Base-by-base conservation (phyloP, 768 basidiomycete genomes). In the Leccinum uliginosum region DNA sequence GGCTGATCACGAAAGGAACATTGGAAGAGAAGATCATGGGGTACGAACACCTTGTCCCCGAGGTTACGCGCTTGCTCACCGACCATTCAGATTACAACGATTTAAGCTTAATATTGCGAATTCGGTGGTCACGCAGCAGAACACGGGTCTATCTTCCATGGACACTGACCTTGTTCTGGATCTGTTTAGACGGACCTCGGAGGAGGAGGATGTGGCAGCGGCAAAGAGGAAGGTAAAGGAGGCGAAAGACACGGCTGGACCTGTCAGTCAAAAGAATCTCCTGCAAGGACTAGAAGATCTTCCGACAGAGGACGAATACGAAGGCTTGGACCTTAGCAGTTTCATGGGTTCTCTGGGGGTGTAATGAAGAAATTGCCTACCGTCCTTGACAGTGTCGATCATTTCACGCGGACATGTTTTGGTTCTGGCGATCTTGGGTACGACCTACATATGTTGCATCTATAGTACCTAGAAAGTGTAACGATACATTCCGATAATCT, bases 11-110 rank as follows among this genome's bases (percentile, higher is more conserved):
- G 12, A 90, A 95, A 68, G 97, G 95, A 12, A 99, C 97, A 0
- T 71, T 99, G 38, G 97, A 99, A 72, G 97, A 98, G 72, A 98
- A 98, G 74, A 99, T 99, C 62, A 99, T 99, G 97, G 97, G 97
- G 93, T 97, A 71, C 61, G 59, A 29, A 86, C 75, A 29, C 9
- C 46, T 12, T 35, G 43, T 30, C 27, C 26, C 8, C 11, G 32
- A 34, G 4, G 30, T 40, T 54, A 11, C 2, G 23, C 35, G 10
- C 51, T 58, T 45, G 51, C 63, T 59, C 32, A 62, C 43, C 43
- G 29, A 19, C 54, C 19, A 27, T 50, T 45, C 69, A 98, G 96
- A 34, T 72, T 99, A 59, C 97, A 99, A 80, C 91, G 94, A 50
- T 99, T 99, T 83, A 99, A 99, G 72, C 80, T 98, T 65, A 98